Evolutionary conservation across 2,329 filamentous ascomycete species (phyloP), one percentile per base, ranked within the genome.

Genomic region (Escovopsis sp.): DNA sequence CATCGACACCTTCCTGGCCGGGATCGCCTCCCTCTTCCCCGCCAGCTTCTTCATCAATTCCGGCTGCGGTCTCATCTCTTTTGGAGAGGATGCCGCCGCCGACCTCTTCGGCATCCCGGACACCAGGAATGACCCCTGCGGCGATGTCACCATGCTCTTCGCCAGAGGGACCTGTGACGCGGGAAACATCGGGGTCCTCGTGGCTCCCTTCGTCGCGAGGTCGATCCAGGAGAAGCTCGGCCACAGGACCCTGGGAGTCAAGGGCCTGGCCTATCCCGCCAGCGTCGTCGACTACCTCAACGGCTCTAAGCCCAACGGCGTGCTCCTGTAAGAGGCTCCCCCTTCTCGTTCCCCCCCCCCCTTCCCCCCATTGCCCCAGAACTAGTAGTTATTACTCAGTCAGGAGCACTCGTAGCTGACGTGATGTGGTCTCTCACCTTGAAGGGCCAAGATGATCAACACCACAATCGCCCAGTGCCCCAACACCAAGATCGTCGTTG

Each of bases 371-470:
- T 9, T 25, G n/a, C 11, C 6, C n/a, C n/a, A n/a, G 6, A 1
- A 3, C 37, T 27, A 43, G 13, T 5, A 30, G 5, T n/a, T 31
- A 15, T 29, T 25, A 32, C 30, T 13, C 13, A 15, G 33, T 43
- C 30, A 20, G 20, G 20, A 20, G 20, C 20, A 20, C 20, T 20
- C 6, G 20, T 20, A 20, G 20, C 20, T 20, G 20, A 20, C 20
- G 20, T 20, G 20, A 20, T 20, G 20, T 20, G 20, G 6, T 6
- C 20, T 6, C 6, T 39, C 34, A 2, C 30, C 2, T 7, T 12
- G 25, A 24, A 63, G 65, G 55, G 62, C 64, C 34, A 49, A 58
- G 12, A 41, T 51, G 16, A 47, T 54, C 25, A 47, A 37, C n/a
- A 37, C 57, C 15, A 60, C 62, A 4, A 49, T 56, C 25, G 47